Conservation (phyloP, 371 early-diverging fungal genomes). For the Lichtheimia ornata region DNA sequence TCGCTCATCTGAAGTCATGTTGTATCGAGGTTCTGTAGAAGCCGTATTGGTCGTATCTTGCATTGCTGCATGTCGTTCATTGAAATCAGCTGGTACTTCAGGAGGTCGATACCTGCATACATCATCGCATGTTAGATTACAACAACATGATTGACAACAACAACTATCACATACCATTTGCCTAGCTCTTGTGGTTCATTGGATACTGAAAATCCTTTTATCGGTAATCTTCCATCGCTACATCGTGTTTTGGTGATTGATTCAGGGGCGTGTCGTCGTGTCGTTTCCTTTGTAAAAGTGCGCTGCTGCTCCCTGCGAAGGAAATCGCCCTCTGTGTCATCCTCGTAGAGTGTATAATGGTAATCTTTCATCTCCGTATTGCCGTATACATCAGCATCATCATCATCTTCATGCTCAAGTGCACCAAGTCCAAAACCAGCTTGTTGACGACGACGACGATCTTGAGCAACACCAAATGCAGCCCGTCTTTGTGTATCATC, state of each 20-base stretch:
- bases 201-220: conserved; percentile 60
- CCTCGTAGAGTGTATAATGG: conserved; percentile 41
- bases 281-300: conserved; percentile 14
- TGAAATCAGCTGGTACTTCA: conserved; percentile 56
- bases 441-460: neutral
- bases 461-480: conserved; percentile 31
- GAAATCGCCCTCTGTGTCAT: conserved; percentile 30
- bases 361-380: conserved; percentile 21
- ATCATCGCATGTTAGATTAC: neutral
- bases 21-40: conserved; percentile 17
- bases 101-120: conserved; percentile 54
- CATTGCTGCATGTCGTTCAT: conserved; percentile 42
- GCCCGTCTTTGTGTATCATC: conserved; percentile 19
- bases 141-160: no score
- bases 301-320: conserved; percentile 12
- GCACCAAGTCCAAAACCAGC: conserved; percentile 43
- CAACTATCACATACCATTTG: conserved; percentile 49
- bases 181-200: conserved; percentile 35
- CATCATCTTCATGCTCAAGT: conserved; percentile 55
- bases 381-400: conserved; percentile 50
- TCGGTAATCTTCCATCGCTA: conserved; percentile 62
- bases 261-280: conserved; percentile 1
- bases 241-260: conserved; percentile 20
- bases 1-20: conserved; percentile 66
- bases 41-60: neutral